Conservation (phyloP, 164 flowering plant genomes). For the Umbellularia californica region DNA sequence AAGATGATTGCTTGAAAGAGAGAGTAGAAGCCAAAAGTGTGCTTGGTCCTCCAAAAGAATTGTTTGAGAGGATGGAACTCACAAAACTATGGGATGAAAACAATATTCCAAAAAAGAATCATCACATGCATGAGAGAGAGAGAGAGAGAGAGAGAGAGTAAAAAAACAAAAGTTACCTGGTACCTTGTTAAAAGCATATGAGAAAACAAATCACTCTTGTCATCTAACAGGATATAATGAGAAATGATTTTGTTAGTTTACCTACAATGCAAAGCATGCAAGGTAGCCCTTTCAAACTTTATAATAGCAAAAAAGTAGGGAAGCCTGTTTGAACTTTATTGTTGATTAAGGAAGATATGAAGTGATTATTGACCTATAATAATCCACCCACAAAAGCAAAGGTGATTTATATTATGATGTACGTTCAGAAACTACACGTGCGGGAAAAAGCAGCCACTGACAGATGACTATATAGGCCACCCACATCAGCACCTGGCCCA, state of each 20-base stretch:
- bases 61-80: background rate
- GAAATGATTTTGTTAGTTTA: background rate
- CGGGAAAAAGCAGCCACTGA: background rate
- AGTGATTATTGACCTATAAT: conserved; percentile 14
- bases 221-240: background rate
- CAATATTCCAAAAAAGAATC: background rate
- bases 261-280: background rate
- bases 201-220: background rate
- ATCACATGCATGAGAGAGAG: background rate
- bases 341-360: background rate
- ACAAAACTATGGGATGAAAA: background rate
- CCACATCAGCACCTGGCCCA: conserved; percentile 3
- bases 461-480: background rate
- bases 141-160: background rate
- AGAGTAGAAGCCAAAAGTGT: background rate
- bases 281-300: background rate
- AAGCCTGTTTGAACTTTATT: background rate
- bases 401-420: background rate
- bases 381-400: background rate
- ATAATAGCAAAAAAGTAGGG: background rate
- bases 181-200: background rate
- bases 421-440: background rate
- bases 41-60: background rate
- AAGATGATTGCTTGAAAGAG: no score
- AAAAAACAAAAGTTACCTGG: background rate